Base-by-base conservation (phyloP, 345 rosid genomes). In the Boechera divaricarpa region DNA sequence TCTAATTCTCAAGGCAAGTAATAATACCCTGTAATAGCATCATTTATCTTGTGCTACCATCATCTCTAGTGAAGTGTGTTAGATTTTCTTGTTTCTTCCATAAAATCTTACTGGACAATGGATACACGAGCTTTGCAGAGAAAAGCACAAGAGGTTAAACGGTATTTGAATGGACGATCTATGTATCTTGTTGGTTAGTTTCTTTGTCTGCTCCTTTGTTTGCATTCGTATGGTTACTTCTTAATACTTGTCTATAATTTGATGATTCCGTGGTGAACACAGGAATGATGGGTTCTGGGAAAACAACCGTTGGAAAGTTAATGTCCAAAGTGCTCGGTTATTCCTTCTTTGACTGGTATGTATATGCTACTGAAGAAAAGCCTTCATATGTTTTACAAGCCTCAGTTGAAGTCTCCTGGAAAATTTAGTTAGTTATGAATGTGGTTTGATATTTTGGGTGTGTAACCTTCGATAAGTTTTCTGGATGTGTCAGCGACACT, bases 271-370 rank as follows among this genome's bases (percentile, higher is more conserved):
- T 78, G 21, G 26, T 64, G 29, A 54, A 58, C 65, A 63, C 82
- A 92, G 98, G 99, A 55, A 87, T 92, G 94, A 92, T 95, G 99
- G 99, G 98, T 44, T 95, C 97, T 10, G 99, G 99, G 67, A 95
- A 95, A 85, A 89, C 99, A 18, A 95, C 98, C 0, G 89, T 91
- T 41, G 99, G 99, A 36, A 87, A 91, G 85, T 64, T 92, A 82
- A 79, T 95, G 66, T 81, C 99, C 5, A 83, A 81, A 70, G 93
- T 77, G 18, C 97, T 95, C 58, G 78, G 79, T 24, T 92, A 91
- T 85, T 82, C 89, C 2, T 95, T 95, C 80, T 71, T 62, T 51
- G 99, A 95, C 88, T 83, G 99, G 99, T 95, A 74, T 52, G 95
- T 72, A 29, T 62, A 51, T 45, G 29, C 32, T 45, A 10, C 67